Evolutionary conservation across 352 stramenopile genomes (phyloP).

Genomic region (Phytophthora chlamydospora): DNA sequence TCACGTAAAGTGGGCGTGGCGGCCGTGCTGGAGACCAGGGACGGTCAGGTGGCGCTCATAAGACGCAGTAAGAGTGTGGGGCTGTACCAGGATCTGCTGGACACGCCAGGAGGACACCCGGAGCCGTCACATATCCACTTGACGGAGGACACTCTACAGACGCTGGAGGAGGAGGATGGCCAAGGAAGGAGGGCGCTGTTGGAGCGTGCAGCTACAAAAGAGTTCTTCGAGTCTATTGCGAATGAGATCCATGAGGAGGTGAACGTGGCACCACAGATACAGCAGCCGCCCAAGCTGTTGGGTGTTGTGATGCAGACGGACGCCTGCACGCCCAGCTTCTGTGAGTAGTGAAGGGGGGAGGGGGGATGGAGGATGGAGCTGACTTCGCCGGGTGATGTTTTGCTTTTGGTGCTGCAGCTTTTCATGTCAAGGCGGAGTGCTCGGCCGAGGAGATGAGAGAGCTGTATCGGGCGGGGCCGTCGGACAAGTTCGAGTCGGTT

Average conservation of each 20-base stretch:
- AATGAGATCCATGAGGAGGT: slow-evolving; percentile 83
- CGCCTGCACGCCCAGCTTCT: slow-evolving; percentile 81
- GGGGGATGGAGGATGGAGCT: not conserved
- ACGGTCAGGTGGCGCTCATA: slow-evolving; percentile 71
- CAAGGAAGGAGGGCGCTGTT: slow-evolving; percentile 13
- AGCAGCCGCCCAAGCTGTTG: slow-evolving; percentile 62
- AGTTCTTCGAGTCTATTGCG: slow-evolving; percentile 78
- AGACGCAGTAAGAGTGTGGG: slow-evolving; percentile 67
- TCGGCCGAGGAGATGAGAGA: slow-evolving; percentile 42
- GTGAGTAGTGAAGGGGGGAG: slow-evolving; percentile 33
- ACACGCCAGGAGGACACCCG: slow-evolving; percentile 82
- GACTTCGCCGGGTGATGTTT: slow-evolving; percentile 1
- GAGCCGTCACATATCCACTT: slow-evolving; percentile 59
- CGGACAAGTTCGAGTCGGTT: slow-evolving; percentile 67
- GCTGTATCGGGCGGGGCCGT: slow-evolving; percentile 50
- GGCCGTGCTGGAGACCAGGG: slow-evolving; percentile 64
- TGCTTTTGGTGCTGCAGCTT: slow-evolving; percentile 39
- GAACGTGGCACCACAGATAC: slow-evolving; percentile 51
- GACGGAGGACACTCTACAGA: slow-evolving; percentile 35
- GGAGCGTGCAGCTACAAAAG: slow-evolving; percentile 39
- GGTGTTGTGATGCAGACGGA: slow-evolving; percentile 73
- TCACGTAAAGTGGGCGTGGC: slow-evolving; percentile 86
- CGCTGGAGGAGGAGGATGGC: slow-evolving; percentile 20
- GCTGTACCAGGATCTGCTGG: slow-evolving; percentile 74
- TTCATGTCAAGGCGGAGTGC: slow-evolving; percentile 53